Percentiles rank a stretch among this genome's conserved stretches.
Conservation (phyloP, 257 asterid genomes). For the Fraxinus quadrangulata region DNA sequence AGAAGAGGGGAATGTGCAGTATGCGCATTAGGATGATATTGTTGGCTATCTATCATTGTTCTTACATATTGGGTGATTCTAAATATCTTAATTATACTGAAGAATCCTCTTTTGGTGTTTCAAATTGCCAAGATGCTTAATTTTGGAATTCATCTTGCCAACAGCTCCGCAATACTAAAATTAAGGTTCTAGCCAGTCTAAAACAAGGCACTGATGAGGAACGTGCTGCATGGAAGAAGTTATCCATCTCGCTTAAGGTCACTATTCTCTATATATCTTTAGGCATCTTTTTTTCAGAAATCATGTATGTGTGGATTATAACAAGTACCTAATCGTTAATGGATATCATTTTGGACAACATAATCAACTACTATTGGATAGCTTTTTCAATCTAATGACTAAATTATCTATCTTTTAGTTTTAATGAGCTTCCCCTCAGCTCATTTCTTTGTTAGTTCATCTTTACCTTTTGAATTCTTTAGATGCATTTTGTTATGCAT, state of each 20-base stretch:
- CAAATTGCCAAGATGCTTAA: constrained; percentile 20
- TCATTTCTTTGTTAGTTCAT: neutral
- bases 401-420: neutral
- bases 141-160: constrained; percentile 31
- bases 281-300: constrained; percentile 7
- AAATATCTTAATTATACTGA: constrained; percentile 10
- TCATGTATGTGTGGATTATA: neutral
- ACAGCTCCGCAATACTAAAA: constrained; percentile 92
- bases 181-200: constrained; percentile 74
- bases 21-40: constrained; percentile 5
- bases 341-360: neutral
- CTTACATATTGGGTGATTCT: constrained; percentile 17
- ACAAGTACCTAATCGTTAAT: neutral
- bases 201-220: constrained; percentile 75
- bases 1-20: constrained; percentile 10
- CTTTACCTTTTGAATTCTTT: neutral
- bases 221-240: constrained; percentile 72
- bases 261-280: constrained; percentile 21
- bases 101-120: constrained; percentile 8
- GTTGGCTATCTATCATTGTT: constrained; percentile 6
- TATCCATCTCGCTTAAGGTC: constrained; percentile 77
- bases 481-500: neutral
- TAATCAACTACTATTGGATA: neutral
- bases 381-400: neutral
- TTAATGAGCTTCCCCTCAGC: neutral